These are phyloP conservation scores for Fusarium palustre DNA, from an alignment of 2,329 filamentous ascomycete genomes.

Conservation along the genomic window DNA sequence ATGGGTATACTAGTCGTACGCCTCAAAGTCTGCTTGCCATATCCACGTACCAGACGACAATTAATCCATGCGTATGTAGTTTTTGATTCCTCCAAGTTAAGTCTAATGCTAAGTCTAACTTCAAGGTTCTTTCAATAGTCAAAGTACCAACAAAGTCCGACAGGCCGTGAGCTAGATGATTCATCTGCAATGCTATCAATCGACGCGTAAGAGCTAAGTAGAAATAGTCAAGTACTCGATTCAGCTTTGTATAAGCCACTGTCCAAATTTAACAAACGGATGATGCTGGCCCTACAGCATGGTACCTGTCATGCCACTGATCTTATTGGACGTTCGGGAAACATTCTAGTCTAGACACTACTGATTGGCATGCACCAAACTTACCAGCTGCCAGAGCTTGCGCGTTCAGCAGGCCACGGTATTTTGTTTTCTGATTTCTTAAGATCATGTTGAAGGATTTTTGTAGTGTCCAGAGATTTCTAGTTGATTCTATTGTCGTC, in stretches of 20 bases:
- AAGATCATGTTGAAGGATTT: rapidly evolving
- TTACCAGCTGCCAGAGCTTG: background rate
- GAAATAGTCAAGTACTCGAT: background rate
- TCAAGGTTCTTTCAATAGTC: rapidly evolving
- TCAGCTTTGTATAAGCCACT: background rate
- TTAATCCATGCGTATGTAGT: no score
- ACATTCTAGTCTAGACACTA: background rate
- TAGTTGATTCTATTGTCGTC: no score
- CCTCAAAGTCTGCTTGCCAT: background rate
- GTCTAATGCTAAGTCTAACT: background rate
- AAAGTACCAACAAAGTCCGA: rapidly evolving
- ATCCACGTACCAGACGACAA: background rate
- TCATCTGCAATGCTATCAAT: no score
- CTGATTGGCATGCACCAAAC: rapidly evolving
- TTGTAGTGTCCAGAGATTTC: background rate
- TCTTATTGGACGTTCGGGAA: background rate
- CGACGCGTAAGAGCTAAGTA: background rate
- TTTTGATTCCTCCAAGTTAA: background rate
- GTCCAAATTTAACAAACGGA: background rate
- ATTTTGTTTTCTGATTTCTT: background rate
- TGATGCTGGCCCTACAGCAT: background rate
- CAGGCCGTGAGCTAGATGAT: no score
- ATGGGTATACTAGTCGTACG: background rate
- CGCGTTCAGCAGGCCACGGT: background rate
- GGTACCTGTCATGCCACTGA: background rate